Conservation (phyloP, 192 early-diverging fungal genomes). For the Mortierella antarctica region DNA sequence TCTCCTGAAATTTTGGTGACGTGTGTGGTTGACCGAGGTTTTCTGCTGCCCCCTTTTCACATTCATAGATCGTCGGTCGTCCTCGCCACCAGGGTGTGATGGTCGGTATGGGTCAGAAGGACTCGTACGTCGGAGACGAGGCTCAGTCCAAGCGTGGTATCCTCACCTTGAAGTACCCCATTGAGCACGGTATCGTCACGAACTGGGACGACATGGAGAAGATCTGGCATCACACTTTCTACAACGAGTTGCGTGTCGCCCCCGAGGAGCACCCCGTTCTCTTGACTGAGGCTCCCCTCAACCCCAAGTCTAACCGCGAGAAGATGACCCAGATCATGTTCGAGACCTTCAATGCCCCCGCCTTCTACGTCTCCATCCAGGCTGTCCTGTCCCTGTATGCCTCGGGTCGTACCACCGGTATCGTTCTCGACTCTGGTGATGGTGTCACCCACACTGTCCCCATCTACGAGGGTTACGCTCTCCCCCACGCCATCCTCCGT, state of each 20-base stretch:
- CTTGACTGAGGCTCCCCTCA: slow-evolving; percentile 96
- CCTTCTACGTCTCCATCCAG: slow-evolving; percentile 96
- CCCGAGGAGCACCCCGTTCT: slow-evolving; percentile 99
- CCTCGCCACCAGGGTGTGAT: slow-evolving; percentile 90
- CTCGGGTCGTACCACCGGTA: slow-evolving; percentile 97
- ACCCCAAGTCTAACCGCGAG: slow-evolving; percentile 98
- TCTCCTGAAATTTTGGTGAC: not conserved
- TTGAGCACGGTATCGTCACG: slow-evolving; percentile 93
- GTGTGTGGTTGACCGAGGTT: not conserved
- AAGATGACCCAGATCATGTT: slow-evolving; percentile 99
- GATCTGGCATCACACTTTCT: slow-evolving; percentile 98
- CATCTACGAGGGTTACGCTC: slow-evolving; percentile 96
- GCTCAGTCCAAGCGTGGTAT: slow-evolving; percentile 93
- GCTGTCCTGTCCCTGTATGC: slow-evolving; percentile 97
- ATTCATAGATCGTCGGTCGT: slow-evolving; percentile 85
- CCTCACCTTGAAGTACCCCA: slow-evolving; percentile 87
- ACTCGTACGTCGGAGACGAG: slow-evolving; percentile 92
- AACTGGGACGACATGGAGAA: slow-evolving; percentile 97
- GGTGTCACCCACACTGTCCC: slow-evolving; percentile 98
- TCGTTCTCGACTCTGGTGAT: slow-evolving; percentile 98
- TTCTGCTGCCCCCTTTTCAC: slow-evolving; percentile 2
- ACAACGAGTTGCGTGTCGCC: slow-evolving; percentile 97
- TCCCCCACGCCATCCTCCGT: slow-evolving; percentile 97
- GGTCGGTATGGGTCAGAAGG: slow-evolving; percentile 94
- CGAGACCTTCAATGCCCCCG: slow-evolving; percentile 97